Evolutionary conservation across 768 basidiomycete genomes (phyloP).

Genomic region (Suillus occidentalis): DNA sequence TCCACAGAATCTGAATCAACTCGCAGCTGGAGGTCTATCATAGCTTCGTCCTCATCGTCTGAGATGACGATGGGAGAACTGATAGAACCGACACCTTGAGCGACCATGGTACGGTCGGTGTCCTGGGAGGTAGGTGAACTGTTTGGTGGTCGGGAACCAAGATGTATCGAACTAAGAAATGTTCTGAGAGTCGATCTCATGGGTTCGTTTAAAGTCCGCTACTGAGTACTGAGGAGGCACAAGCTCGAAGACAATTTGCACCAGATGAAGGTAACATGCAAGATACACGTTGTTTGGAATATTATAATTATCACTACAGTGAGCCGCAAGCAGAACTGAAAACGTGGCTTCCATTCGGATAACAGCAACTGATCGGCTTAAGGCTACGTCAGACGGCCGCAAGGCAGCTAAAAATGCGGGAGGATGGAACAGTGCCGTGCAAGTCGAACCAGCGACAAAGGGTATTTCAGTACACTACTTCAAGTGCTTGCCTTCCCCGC

Average conservation of each 20-base stretch:
- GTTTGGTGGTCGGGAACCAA: slow-evolving; percentile 6
- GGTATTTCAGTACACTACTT: slow-evolving; percentile 13
- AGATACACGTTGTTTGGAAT: slow-evolving; percentile 3
- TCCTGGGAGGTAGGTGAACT: slow-evolving; percentile 5
- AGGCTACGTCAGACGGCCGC: not conserved
- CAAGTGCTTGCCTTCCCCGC: slow-evolving; percentile 6
- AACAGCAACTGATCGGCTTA: not conserved
- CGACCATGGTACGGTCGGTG: slow-evolving; percentile 8
- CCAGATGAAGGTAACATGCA: not conserved
- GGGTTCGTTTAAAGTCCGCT: slow-evolving; percentile 16
- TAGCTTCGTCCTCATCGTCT: slow-evolving; percentile 26
- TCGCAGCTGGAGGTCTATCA: slow-evolving; percentile 13
- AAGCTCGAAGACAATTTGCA: not conserved
- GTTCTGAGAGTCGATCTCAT: slow-evolving; percentile 8
- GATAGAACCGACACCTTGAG: slow-evolving; percentile 23
- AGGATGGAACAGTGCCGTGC: not conserved
- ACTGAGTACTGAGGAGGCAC: not conserved
- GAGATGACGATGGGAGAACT: slow-evolving; percentile 30
- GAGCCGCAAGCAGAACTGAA: not conserved
- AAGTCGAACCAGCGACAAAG: slow-evolving; percentile 5
- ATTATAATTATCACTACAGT: not conserved
- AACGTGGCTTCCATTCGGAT: slow-evolving; percentile 4
- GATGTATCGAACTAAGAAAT: not conserved
- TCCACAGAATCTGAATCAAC: slow-evolving; percentile 1
- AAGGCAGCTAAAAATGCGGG: not conserved